Conservation (phyloP, 306 rosid genomes). For the Gynostemma pentaphyllum region DNA sequence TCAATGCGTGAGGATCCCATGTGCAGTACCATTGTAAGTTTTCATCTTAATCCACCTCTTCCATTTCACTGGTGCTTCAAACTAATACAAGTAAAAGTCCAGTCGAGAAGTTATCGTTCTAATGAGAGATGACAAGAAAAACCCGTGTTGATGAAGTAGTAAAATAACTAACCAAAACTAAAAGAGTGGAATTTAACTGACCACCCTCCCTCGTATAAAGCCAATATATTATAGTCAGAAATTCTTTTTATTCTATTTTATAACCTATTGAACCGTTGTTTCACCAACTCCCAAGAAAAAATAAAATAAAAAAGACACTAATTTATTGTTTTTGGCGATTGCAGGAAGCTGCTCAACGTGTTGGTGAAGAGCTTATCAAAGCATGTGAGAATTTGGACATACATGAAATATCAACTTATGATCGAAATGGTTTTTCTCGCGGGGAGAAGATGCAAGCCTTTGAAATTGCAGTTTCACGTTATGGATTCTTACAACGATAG, state of each 20-base stretch:
- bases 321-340: neutral
- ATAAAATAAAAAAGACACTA: neutral
- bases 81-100: neutral
- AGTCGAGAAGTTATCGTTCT: neutral
- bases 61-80: neutral
- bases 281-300: too few species aligned
- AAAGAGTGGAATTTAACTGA: too few species aligned
- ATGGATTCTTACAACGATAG: conserved; percentile 64
- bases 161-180: too few species aligned
- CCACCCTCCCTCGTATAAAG: too few species aligned
- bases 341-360: conserved; percentile 74
- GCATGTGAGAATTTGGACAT: conserved; percentile 52
- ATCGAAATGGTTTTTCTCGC: conserved; percentile 55
- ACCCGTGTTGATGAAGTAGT: too few species aligned
- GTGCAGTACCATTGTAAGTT: conserved; percentile 45
- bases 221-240: too few species aligned
- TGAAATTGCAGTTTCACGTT: conserved; percentile 47
- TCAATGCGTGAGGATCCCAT: conserved; percentile 36
- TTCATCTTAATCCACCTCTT: neutral
- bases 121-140: too few species aligned
- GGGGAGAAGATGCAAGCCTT: conserved; percentile 63
- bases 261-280: too few species aligned
- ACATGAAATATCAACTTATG: conserved; percentile 61
- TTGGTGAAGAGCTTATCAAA: conserved; percentile 65
- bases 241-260: too few species aligned